phyloP scores from a whole-genome alignment of 192 early-diverging fungal genomes.

The Rhizophagus clarus region DNA sequence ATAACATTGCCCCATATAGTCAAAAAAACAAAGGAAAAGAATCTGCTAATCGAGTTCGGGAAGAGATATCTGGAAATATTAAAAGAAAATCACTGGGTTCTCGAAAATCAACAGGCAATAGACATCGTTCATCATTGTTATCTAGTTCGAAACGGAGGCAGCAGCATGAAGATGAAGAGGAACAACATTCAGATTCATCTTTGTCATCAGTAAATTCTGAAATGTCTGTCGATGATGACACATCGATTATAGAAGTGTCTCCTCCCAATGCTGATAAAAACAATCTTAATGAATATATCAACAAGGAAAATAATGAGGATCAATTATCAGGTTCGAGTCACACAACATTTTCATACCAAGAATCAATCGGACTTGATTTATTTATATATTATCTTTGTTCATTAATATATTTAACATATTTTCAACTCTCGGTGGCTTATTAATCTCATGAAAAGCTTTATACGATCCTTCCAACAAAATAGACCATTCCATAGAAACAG shows the following conservation, averaged over 20 bases:
- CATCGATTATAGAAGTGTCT: background rate
- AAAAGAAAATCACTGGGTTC: background rate
- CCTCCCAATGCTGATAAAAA: background rate
- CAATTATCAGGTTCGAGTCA: background rate
- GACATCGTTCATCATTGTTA: background rate
- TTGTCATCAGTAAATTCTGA: background rate
- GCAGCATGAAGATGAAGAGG: background rate
- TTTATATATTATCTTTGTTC: background rate
- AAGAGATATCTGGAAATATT: background rate
- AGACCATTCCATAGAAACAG: background rate
- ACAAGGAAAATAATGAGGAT: background rate
- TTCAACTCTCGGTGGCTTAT: background rate
- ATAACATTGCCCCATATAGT: background rate
- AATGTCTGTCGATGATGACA: background rate
- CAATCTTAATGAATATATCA: background rate
- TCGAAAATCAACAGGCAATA: background rate
- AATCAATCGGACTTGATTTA: background rate
- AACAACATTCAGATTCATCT: background rate
- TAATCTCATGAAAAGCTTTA: background rate
- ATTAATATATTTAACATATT: background rate
- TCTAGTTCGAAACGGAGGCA: background rate
- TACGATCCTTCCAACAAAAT: background rate
- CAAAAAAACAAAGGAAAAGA: background rate
- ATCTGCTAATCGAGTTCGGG: background rate
- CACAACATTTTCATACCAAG: background rate